Conservation (phyloP, 331 rosid genomes). For the Quercus phellos region DNA sequence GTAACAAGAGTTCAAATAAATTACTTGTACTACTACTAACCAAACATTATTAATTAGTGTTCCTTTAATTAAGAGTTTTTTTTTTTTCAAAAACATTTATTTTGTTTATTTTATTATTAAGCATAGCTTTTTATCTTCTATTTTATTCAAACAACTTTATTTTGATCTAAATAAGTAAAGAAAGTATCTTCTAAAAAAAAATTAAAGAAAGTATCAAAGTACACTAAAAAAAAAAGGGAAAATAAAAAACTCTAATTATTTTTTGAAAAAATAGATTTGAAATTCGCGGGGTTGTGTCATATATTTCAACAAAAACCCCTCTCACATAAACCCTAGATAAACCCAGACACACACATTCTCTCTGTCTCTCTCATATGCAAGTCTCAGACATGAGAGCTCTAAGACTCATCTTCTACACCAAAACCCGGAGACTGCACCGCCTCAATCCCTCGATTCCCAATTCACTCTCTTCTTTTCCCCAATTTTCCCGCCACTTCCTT, state of each 20-base stretch:
- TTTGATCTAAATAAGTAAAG: too few species aligned
- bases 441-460: slow-evolving; percentile 17
- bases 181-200: too few species aligned
- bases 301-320: not conserved
- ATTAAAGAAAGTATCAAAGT: too few species aligned
- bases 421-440: slow-evolving; percentile 23
- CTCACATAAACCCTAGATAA: slow-evolving; percentile 4
- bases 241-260: not conserved
- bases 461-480: slow-evolving; percentile 22
- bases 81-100: too few species aligned
- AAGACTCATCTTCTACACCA: slow-evolving; percentile 37
- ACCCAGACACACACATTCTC: not conserved
- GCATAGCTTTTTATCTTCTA: too few species aligned
- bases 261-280: not conserved
- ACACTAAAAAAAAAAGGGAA: not conserved
- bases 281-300: slow-evolving; percentile 15
- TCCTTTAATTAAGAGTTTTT: too few species aligned
- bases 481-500: slow-evolving; percentile 26
- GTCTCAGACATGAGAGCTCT: slow-evolving; percentile 45
- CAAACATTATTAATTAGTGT: too few species aligned
- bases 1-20: too few species aligned
- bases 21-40: too few species aligned
- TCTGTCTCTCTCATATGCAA: slow-evolving; percentile 11
- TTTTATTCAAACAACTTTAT: too few species aligned
- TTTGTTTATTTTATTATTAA: too few species aligned